Evolutionary conservation across 352 stramenopile species (phyloP).

Genomic region (Lagenidium giganteum): DNA sequence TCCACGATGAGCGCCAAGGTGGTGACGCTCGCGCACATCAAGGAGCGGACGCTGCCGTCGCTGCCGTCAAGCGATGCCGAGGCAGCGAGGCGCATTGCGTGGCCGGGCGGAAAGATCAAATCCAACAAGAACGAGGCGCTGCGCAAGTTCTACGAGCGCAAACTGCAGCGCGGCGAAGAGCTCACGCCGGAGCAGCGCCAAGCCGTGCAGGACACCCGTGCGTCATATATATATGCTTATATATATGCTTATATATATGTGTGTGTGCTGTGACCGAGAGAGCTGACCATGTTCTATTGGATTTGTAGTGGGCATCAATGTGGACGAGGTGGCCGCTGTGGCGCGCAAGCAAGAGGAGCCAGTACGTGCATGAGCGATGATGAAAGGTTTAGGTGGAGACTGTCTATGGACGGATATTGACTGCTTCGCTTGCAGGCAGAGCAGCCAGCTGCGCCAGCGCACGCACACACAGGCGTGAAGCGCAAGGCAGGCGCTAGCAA

Average conservation of each 20-base stretch:
- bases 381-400: not conserved
- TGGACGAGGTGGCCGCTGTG: constrained; percentile 8
- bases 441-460: no score
- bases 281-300: constrained; percentile 1
- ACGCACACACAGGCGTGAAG: no score
- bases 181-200: constrained; percentile 43
- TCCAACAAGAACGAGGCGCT: constrained; percentile 85
- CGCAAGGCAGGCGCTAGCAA: no score
- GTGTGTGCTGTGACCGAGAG: not conserved
- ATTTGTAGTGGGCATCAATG: constrained; percentile 18
- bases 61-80: constrained; percentile 9
- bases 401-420: not conserved
- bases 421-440: no score
- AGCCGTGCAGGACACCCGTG: constrained; percentile 39
- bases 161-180: constrained; percentile 38
- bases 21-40: constrained; percentile 71
- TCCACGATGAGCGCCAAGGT: no score
- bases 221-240: no score
- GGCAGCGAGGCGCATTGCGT: constrained; percentile 50
- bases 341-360: constrained; percentile 8
- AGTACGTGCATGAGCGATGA: constrained; percentile 5
- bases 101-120: constrained; percentile 74
- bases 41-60: constrained; percentile 34
- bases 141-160: constrained; percentile 82
- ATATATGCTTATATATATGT: constrained; percentile 3